These are phyloP conservation scores for Simmondsia chinensis DNA, from an alignment of 148 eudicot species.

Conservation along the genomic window DNA sequence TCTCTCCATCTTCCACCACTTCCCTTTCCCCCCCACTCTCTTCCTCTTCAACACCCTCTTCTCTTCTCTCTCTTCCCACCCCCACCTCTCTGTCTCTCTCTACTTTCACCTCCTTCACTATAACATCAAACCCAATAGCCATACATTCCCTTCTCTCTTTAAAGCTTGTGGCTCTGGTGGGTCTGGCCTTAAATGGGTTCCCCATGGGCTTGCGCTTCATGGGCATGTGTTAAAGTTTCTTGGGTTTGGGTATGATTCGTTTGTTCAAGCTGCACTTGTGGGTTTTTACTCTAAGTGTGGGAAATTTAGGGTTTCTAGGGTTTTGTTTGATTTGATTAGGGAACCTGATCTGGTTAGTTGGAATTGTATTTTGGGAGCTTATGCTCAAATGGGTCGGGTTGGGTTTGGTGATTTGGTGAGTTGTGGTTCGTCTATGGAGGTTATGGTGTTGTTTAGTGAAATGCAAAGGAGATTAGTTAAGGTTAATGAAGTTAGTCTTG, in stretches of 20 bases:
- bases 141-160: slow-evolving; percentile 40
- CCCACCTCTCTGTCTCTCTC: slow-evolving; percentile 25
- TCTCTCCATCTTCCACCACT: slow-evolving; percentile 24
- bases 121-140: slow-evolving; percentile 22
- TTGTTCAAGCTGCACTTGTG: slow-evolving; percentile 35
- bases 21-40: slow-evolving; percentile 15
- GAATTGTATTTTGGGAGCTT: slow-evolving; percentile 38
- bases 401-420: not conserved
- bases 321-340: slow-evolving; percentile 22
- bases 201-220: slow-evolving; percentile 30
- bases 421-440: slow-evolving; percentile 18
- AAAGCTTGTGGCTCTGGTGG: slow-evolving; percentile 39
- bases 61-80: slow-evolving; percentile 16
- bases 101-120: slow-evolving; percentile 10
- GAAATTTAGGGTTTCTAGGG: slow-evolving; percentile 20
- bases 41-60: slow-evolving; percentile 39
- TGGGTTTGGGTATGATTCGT: slow-evolving; percentile 18
- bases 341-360: slow-evolving; percentile 36
- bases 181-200: slow-evolving; percentile 23
- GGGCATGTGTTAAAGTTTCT: slow-evolving; percentile 32
- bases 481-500: slow-evolving; percentile 37
- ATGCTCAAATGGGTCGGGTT: slow-evolving; percentile 8
- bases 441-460: slow-evolving; percentile 28
- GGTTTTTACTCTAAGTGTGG: slow-evolving; percentile 37
- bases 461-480: slow-evolving; percentile 10